phyloP scores from a whole-genome alignment of 257 asterid species.

The Gentiana dahurica region DNA sequence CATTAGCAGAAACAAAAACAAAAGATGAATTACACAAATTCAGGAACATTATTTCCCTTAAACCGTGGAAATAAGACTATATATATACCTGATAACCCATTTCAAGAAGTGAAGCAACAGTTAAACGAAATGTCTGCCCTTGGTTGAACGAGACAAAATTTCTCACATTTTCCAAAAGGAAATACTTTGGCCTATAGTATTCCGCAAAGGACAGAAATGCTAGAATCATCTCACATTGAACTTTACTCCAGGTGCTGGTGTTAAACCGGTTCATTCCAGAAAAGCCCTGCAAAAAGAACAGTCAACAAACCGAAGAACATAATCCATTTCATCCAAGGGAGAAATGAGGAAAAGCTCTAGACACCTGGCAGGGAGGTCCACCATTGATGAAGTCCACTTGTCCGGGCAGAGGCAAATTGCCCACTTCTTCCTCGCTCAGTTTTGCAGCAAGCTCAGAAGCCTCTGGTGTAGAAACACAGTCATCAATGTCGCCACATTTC shows the following conservation, averaged over 20 bases:
- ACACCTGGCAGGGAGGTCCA: slow-evolving; percentile 98
- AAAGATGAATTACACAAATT: too few relatives aligned
- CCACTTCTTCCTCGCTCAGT: slow-evolving; percentile 43
- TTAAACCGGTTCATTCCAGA: slow-evolving; percentile 96
- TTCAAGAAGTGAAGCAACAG: slow-evolving; percentile 89
- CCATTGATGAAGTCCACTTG: slow-evolving; percentile 95
- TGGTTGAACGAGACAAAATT: slow-evolving; percentile 91
- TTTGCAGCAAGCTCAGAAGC: slow-evolving; percentile 68
- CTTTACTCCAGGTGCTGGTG: slow-evolving; percentile 95
- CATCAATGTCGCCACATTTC: slow-evolving; percentile 80
- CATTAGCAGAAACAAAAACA: not conserved
- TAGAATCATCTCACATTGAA: slow-evolving; percentile 95
- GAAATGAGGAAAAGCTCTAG: slow-evolving; percentile 12
- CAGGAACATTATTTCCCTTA: too few relatives aligned
- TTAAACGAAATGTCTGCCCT: slow-evolving; percentile 88
- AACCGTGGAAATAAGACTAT: slow-evolving; percentile 5
- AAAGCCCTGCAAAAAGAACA: slow-evolving; percentile 61
- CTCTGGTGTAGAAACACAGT: slow-evolving; percentile 84
- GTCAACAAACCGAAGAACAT: slow-evolving; percentile 11
- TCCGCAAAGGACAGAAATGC: slow-evolving; percentile 93
- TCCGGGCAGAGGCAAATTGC: slow-evolving; percentile 79
- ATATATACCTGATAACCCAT: slow-evolving; percentile 85
- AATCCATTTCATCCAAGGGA: slow-evolving; percentile 4
- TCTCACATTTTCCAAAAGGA: slow-evolving; percentile 92
- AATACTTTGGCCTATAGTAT: slow-evolving; percentile 79